phyloP scores from a whole-genome alignment of 1,284 basidiomycete genomes.

The Volvariella volvacea region DNA sequence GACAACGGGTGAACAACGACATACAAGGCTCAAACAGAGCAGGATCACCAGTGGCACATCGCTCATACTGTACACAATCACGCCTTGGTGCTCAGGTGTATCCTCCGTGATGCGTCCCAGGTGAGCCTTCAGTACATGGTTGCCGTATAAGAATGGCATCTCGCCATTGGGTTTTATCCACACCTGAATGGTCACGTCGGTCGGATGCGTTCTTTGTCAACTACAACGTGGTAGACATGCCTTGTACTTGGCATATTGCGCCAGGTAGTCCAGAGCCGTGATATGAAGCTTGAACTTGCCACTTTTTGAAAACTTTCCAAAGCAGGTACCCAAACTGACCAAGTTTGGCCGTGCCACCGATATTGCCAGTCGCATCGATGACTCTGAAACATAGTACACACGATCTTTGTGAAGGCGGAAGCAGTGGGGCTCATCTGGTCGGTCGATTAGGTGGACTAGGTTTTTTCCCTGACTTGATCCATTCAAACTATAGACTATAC shows the following conservation, averaged over 20 bases:
- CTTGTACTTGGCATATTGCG: constrained; percentile 98
- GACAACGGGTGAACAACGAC: constrained; percentile 10
- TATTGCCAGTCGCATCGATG: constrained; percentile 88
- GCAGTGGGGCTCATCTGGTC: constrained; percentile 82
- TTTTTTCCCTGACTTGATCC: constrained; percentile 66
- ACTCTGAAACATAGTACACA: constrained; percentile 92
- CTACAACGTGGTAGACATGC: constrained; percentile 33
- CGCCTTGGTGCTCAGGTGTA: constrained; percentile 98
- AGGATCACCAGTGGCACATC: constrained; percentile 81
- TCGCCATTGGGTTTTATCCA: constrained; percentile 99
- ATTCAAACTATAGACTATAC: too few species aligned
- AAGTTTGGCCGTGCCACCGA: constrained; percentile 92
- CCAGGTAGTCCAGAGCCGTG: constrained; percentile 88
- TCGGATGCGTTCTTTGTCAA: not conserved
- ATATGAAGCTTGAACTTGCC: constrained; percentile 98
- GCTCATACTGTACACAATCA: constrained; percentile 94
- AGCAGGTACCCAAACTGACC: constrained; percentile 91
- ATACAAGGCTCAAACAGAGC: constrained; percentile 7
- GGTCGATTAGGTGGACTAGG: constrained; percentile 83
- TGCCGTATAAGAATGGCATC: constrained; percentile 98
- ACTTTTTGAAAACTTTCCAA: constrained; percentile 96
- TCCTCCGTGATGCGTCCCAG: constrained; percentile 99
- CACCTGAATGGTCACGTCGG: constrained; percentile 45
- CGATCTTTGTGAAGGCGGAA: constrained; percentile 88
- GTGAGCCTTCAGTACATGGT: constrained; percentile 98